Conservation (phyloP, 331 rosid species). For the Cucumis variabilis region DNA sequence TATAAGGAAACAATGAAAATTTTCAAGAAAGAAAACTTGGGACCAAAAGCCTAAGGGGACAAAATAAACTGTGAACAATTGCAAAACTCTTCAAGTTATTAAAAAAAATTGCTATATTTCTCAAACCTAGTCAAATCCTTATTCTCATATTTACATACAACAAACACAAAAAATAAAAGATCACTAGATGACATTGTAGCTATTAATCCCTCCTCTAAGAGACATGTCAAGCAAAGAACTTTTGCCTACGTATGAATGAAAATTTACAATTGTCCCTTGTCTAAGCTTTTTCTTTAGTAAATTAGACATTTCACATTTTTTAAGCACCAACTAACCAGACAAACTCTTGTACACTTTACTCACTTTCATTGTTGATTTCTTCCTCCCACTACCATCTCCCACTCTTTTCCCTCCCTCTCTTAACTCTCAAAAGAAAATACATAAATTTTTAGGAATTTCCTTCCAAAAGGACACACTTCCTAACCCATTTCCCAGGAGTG, state of each 20-base stretch:
- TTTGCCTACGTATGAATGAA: background rate
- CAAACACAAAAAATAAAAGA: background rate
- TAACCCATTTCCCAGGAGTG: background rate
- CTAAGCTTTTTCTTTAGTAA: too few species aligned
- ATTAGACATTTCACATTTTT: too few species aligned
- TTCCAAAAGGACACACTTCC: background rate
- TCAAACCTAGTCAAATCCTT: background rate
- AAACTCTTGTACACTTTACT: background rate
- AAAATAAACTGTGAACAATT: background rate
- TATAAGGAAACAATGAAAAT: background rate
- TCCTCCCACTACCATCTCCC: background rate
- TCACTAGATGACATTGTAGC: background rate
- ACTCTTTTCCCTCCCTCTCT: background rate
- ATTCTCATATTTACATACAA: background rate
- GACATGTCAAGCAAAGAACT: background rate
- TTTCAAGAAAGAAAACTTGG: background rate
- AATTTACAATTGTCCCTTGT: too few species aligned
- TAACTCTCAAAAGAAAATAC: background rate
- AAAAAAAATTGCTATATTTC: background rate
- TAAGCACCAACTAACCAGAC: background rate
- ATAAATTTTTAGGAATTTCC: background rate
- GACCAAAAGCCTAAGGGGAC: background rate
- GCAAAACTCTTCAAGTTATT: background rate
- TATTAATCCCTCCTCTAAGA: background rate
- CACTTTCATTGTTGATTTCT: background rate